Conservation (phyloP, 805 yeast genomes). For the Wickerhamomyces queroliae region DNA sequence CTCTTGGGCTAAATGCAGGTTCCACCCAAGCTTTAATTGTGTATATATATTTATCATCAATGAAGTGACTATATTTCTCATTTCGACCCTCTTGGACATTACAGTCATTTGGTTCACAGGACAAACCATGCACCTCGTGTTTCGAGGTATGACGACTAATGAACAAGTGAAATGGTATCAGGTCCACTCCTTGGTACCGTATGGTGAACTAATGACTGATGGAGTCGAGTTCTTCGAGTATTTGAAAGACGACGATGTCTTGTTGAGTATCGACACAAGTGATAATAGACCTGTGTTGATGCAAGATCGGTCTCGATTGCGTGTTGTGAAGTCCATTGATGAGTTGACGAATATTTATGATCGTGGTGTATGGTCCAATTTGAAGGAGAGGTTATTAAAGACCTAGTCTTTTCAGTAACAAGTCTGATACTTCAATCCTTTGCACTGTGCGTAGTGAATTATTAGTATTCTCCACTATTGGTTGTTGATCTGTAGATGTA, state of each 20-base stretch:
- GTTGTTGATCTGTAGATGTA: slow-evolving; percentile 1
- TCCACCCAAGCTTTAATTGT: too few relatives aligned
- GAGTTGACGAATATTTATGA: slow-evolving; percentile 18
- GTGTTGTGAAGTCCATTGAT: slow-evolving; percentile 6
- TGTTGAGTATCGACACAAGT: slow-evolving; percentile 16
- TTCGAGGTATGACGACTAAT: too few relatives aligned
- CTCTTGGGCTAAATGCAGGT: too few relatives aligned
- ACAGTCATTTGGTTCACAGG: too few relatives aligned
- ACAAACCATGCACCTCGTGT: too few relatives aligned
- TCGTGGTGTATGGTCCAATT: slow-evolving; percentile 13
- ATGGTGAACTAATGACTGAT: slow-evolving; percentile 28
- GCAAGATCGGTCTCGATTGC: neutral
- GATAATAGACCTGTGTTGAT: slow-evolving; percentile 11
- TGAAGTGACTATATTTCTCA: too few relatives aligned
- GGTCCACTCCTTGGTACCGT: slow-evolving; percentile 38
- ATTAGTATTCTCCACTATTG: neutral
- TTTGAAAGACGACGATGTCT: slow-evolving; percentile 13
- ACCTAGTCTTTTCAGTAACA: slow-evolving; percentile 14
- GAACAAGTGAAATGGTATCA: too few relatives aligned
- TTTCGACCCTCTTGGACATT: too few relatives aligned
- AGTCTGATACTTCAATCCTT: slow-evolving; percentile 7
- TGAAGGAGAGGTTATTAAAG: slow-evolving; percentile 12
- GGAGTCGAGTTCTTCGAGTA: slow-evolving; percentile 15
- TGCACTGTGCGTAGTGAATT: slow-evolving; percentile 4
- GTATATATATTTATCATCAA: too few relatives aligned